Percentiles rank a stretch among this genome's conserved stretches.
These are phyloP conservation scores for Perilla frutescens DNA, from an alignment of 257 asterid genomes.

Conservation along the genomic window DNA sequence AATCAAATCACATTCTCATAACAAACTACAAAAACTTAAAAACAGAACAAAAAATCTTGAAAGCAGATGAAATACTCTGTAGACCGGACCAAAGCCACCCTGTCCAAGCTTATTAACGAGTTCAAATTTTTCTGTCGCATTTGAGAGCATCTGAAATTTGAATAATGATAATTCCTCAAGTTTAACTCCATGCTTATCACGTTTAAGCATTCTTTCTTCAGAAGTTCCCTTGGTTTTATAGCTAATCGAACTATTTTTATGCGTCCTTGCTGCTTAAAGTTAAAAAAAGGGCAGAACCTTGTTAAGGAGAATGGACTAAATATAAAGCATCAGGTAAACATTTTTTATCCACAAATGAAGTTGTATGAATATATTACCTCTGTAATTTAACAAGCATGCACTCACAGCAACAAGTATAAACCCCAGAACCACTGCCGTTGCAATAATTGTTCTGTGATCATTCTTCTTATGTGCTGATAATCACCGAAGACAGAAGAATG, in stretches of 20 bases:
- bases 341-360: too few relatives aligned
- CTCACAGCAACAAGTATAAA: background rate
- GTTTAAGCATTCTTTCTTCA: background rate
- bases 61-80: too few relatives aligned
- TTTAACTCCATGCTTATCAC: conserved; percentile 18
- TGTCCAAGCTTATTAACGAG: conserved; percentile 32
- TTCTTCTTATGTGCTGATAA: conserved; percentile 10
- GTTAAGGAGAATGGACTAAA: background rate
- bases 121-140: conserved; percentile 34
- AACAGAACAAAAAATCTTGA: too few relatives aligned
- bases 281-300: too few relatives aligned
- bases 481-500: background rate
- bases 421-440: conserved; percentile 7
- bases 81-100: conserved; percentile 45
- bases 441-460: conserved; percentile 18
- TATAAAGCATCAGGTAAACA: background rate
- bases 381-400: conserved; percentile 7
- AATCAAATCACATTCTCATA: too few relatives aligned
- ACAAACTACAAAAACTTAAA: too few relatives aligned
- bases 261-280: conserved; percentile 18
- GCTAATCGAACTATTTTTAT: background rate
- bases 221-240: background rate
- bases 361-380: conserved; percentile 23
- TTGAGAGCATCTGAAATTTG: conserved; percentile 26
- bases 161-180: conserved; percentile 37